Base-by-base conservation (phyloP, 331 rosid genomes). In the Ulmus americana region DNA sequence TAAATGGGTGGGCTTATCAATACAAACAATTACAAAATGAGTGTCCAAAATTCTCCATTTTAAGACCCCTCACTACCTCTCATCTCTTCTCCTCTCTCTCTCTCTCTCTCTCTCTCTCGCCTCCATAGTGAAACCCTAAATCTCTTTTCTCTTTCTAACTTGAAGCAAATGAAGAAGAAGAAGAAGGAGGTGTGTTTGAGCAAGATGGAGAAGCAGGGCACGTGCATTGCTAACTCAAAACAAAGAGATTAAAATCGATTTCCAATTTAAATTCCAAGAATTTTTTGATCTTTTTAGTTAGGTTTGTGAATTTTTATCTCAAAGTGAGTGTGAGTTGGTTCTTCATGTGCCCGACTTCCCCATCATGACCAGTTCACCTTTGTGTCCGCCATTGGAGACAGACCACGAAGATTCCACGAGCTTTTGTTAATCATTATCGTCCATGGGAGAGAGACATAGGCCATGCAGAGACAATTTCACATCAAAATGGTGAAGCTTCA, bases 151-250 rank as follows among this genome's bases (percentile, higher is more conserved):
- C 68, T 49, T 28, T 28, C 35, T 6, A 61, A n/a, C 22, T 49
- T 55, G 59, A 13, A 15, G 4, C 41, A 65, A 56, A 48, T 35
- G 18, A 28, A 39, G 59, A 69, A 28, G 49, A 63, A 11, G 14
- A 51, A 5, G 9, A 28, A 47, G 50, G 63, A 72, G 91, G 86
- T 77, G 95, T 77, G 84, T 79, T 71, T 83, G 90, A 79, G 77
- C 99, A 77, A 66, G 99, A 90, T 94, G 99, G 99, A 94, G 99
- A 90, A 94, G 99, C 99, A 94, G 97, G 97, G 99, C 99, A 94
- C 99, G 99, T 94, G 97, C 97, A 90, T 81, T 78, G 69, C 90
- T 87, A 77, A 85, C 95, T 82, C 91, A 59, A 12, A 16, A 49
- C 7, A 49, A 16, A 13, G 56, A 11, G 14, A 51, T 13, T 51